phyloP scores from a whole-genome alignment of 208 protist species.

The Trypanosoma boissoni region DNA sequence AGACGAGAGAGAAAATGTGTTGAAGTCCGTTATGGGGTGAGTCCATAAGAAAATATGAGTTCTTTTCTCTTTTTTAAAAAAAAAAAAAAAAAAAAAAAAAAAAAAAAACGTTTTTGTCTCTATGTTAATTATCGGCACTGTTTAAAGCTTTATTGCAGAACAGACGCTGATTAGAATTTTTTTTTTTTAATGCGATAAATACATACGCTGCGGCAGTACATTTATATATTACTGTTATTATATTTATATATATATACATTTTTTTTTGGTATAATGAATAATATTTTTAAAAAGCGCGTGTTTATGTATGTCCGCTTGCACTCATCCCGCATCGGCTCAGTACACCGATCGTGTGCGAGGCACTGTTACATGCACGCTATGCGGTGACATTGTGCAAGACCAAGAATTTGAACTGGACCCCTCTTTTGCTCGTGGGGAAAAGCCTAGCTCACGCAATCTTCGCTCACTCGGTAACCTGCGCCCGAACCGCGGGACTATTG shows the following conservation, averaged over 20 bases:
- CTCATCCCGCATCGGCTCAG: conserved; percentile 70
- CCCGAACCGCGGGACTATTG: conserved; percentile 31
- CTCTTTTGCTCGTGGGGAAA: conserved; percentile 47
- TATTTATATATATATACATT: not conserved
- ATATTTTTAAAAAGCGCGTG: not conserved
- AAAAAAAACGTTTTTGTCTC: too few species aligned
- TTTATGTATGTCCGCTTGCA: conserved; percentile 50
- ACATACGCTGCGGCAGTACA: too few species aligned
- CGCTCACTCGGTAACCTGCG: conserved; percentile 39
- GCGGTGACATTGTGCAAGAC: conserved; percentile 67
- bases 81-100: too few species aligned
- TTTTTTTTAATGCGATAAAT: too few species aligned
- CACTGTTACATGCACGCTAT: conserved; percentile 76
- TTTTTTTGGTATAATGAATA: not conserved
- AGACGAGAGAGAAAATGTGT: too few species aligned
- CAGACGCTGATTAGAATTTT: too few species aligned
- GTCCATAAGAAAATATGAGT: too few species aligned
- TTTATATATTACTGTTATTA: not conserved
- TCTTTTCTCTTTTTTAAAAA: too few species aligned
- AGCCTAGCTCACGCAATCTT: conserved; percentile 9
- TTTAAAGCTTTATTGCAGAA: too few species aligned
- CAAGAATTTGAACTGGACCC: conserved; percentile 83
- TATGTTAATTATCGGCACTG: too few species aligned
- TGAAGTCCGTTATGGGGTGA: too few species aligned
- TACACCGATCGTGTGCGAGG: conserved; percentile 57